These are phyloP conservation scores for Fusarium albosuccineum DNA, from an alignment of 2,329 filamentous ascomycete species.

Conservation along the genomic window DNA sequence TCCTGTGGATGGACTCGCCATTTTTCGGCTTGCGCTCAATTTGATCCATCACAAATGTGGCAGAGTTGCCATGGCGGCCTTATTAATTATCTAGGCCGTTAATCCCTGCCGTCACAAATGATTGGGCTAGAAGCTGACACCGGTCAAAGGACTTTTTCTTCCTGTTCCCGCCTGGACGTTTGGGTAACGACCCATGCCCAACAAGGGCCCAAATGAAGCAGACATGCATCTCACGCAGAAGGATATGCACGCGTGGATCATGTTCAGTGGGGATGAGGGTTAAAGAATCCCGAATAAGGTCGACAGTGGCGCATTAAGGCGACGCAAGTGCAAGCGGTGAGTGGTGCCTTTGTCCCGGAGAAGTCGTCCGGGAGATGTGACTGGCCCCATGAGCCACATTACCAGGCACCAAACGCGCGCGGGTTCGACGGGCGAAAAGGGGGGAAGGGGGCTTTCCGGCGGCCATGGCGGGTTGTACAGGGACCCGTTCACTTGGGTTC, in stretches of 20 bases:
- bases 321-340: conserved; percentile 33
- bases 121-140: conserved; percentile 11
- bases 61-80: conserved; percentile 5
- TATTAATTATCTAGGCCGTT: conserved; percentile 4
- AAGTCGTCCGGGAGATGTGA: neutral
- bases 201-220: neutral
- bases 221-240: conserved; percentile 3
- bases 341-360: conserved; percentile 5
- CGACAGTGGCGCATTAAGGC: conserved; percentile 3
- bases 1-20: conserved; percentile 16
- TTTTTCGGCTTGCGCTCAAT: conserved; percentile 16
- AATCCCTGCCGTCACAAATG: neutral
- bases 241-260: neutral
- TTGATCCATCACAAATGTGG: conserved; percentile 21
- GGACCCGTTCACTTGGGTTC: conserved; percentile 27
- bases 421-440: neutral
- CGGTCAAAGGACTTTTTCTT: conserved; percentile 6
- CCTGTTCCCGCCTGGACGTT: conserved; percentile 8
- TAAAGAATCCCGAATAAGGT: conserved; percentile 6
- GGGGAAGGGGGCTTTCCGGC: neutral
- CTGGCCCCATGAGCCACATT: conserved; percentile 11
- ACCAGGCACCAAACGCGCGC: conserved; percentile 1
- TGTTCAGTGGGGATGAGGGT: conserved; percentile 4
- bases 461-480: conserved; percentile 26
- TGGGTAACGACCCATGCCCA: neutral